Percentiles rank a stretch among this genome's conserved stretches.
Conservation (phyloP, 257 asterid genomes). For the Rubia yunnanensis region DNA sequence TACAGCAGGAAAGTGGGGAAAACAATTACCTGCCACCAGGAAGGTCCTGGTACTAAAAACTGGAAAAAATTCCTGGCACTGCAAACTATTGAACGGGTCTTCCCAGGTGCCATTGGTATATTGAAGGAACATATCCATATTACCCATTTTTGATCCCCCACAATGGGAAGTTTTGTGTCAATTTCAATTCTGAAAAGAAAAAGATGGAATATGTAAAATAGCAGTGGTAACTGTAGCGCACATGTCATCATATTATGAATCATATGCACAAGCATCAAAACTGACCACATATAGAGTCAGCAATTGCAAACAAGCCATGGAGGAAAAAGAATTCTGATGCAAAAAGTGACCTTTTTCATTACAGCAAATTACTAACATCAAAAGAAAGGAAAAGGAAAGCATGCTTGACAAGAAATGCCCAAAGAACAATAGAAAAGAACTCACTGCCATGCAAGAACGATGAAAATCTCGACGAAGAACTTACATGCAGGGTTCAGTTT, state of each 20-base stretch:
- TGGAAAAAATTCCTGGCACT: slow-evolving; percentile 98
- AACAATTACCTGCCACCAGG: slow-evolving; percentile 92
- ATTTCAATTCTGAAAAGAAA: slow-evolving; percentile 61
- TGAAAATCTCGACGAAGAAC: background rate
- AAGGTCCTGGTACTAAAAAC: slow-evolving; percentile 83
- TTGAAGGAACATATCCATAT: slow-evolving; percentile 99
- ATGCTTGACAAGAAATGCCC: background rate
- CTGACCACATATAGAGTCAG: background rate
- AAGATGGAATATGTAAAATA: slow-evolving; percentile 2
- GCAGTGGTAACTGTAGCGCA: background rate
- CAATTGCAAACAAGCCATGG: background rate
- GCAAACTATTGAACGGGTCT: slow-evolving; percentile 97
- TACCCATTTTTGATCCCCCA: slow-evolving; percentile 94
- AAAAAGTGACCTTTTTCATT: background rate
- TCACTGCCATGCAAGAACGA: background rate
- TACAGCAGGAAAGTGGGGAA: background rate
- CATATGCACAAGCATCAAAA: background rate
- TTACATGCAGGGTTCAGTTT: background rate
- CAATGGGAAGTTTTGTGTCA: slow-evolving; percentile 78
- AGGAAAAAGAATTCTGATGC: background rate
- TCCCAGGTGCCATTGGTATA: slow-evolving; percentile 98
- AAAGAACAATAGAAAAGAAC: background rate
- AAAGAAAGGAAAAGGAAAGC: background rate
- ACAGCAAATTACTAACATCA: no score
- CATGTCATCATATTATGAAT: background rate